Conservation (phyloP, 371 early-diverging fungal species). For the Funneliformis caledonium region DNA sequence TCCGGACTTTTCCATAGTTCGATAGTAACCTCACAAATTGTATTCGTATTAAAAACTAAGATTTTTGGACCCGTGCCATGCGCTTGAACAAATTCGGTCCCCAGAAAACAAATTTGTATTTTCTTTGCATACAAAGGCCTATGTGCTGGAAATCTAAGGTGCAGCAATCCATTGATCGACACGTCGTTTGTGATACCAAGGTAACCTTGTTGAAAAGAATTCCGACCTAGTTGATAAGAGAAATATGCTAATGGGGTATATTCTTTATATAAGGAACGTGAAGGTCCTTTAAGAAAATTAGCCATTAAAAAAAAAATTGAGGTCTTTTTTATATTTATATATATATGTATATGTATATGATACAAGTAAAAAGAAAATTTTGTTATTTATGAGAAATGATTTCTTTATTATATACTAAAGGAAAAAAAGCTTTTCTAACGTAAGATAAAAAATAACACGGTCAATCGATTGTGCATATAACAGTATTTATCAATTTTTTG, state of each 20-base stretch:
- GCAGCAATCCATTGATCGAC: not conserved
- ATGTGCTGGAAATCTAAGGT: not conserved
- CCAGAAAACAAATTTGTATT: not conserved
- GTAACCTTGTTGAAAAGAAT: not conserved
- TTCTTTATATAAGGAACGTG: not conserved
- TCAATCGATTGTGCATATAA: no score
- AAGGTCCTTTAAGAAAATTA: not conserved
- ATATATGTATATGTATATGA: no score
- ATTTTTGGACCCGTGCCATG: not conserved
- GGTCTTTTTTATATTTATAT: no score
- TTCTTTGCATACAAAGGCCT: not conserved
- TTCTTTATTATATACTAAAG: no score
- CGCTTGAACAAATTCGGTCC: not conserved
- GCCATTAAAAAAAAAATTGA: no score
- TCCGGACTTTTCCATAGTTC: not conserved
- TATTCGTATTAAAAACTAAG: not conserved
- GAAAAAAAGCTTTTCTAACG: no score
- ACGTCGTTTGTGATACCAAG: not conserved
- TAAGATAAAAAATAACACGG: no score
- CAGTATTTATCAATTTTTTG: no score
- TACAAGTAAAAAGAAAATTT: no score
- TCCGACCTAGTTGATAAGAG: not conserved
- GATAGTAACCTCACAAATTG: not conserved
- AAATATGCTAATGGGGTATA: not conserved
- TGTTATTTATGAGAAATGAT: no score